Conservation (phyloP, 140 eudicot genomes). For the Oenanthe javanica region DNA sequence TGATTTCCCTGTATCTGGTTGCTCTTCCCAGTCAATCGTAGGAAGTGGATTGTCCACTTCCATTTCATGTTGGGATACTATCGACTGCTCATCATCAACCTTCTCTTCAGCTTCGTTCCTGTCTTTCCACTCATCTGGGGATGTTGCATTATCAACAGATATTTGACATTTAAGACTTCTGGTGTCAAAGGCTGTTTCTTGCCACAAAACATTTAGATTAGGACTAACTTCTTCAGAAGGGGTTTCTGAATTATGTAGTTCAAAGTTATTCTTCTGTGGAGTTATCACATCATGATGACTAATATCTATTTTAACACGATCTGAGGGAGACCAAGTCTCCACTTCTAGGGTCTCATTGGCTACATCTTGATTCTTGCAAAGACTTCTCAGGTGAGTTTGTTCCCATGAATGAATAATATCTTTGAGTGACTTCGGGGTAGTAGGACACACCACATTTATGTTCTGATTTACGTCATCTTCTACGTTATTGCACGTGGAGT, state of each 20-base stretch:
- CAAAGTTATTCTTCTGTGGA: constrained; percentile 9
- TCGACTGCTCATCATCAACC: not conserved
- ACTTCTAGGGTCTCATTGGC: constrained; percentile 3
- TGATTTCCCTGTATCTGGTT: constrained; percentile 2
- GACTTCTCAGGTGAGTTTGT: constrained; percentile 2
- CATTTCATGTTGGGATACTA: constrained; percentile 8
- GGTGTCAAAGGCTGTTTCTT: constrained; percentile 10
- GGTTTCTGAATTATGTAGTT: constrained; percentile 1
- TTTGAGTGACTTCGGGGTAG: constrained; percentile 15
- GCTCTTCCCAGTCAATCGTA: constrained; percentile 22
- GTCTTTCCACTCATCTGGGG: not conserved
- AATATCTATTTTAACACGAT: constrained; percentile 17
- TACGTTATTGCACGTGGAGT: not conserved
- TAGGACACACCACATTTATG: constrained; percentile 2
- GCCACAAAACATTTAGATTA: constrained; percentile 16
- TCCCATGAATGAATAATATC: constrained; percentile 13
- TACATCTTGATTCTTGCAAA: not conserved
- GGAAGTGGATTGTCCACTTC: constrained; percentile 3
- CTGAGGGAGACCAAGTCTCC: constrained; percentile 17
- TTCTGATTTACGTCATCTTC: not conserved
- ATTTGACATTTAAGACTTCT: constrained; percentile 1
- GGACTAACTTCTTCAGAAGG: constrained; percentile 25
- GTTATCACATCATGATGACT: constrained; percentile 2
- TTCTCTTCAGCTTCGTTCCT: constrained; percentile 11
- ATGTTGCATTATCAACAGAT: constrained; percentile 1